Conservation (phyloP, 2,329 filamentous ascomycete species). For the Myriosclerotinia scirpicola region DNA sequence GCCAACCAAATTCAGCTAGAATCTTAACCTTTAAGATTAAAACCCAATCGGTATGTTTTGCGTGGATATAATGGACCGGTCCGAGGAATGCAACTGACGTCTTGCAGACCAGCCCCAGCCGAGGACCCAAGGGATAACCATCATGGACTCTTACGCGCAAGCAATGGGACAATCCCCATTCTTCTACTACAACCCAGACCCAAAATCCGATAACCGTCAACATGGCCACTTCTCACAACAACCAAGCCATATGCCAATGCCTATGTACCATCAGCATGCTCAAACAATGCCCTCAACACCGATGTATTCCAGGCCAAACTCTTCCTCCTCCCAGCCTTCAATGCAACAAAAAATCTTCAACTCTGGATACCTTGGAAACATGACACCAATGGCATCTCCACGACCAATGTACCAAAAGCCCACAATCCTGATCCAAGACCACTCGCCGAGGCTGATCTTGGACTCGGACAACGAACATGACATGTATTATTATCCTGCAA, state of each 20-base stretch:
- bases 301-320: constrained; percentile 64
- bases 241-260: constrained; percentile 49
- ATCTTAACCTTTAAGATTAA: constrained; percentile 14
- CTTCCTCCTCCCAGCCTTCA: constrained; percentile 61
- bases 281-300: constrained; percentile 62
- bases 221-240: constrained; percentile 73
- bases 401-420: constrained; percentile 73
- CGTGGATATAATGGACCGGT: constrained; percentile 7
- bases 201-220: constrained; percentile 68
- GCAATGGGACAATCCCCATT: constrained; percentile 72
- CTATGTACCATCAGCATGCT: constrained; percentile 52
- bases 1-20: constrained; percentile 22
- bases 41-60: constrained; percentile 30
- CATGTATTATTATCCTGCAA: constrained; percentile 73
- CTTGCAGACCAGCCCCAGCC: constrained; percentile 28
- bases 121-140: constrained; percentile 26
- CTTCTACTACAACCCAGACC: constrained; percentile 84
- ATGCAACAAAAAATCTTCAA: constrained; percentile 40
- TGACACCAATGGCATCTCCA: constrained; percentile 76
- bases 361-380: constrained; percentile 41
- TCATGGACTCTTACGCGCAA: constrained; percentile 46
- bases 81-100: constrained; percentile 34
- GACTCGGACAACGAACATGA: constrained; percentile 73
- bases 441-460: constrained; percentile 59
- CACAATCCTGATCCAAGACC: constrained; percentile 64